A percentile compares a stretch with the other conserved stretches of the same genome.
These are phyloP conservation scores for Tetrahymena malaccensis DNA, from an alignment of 73 alveolate species.

Conservation along the genomic window DNA sequence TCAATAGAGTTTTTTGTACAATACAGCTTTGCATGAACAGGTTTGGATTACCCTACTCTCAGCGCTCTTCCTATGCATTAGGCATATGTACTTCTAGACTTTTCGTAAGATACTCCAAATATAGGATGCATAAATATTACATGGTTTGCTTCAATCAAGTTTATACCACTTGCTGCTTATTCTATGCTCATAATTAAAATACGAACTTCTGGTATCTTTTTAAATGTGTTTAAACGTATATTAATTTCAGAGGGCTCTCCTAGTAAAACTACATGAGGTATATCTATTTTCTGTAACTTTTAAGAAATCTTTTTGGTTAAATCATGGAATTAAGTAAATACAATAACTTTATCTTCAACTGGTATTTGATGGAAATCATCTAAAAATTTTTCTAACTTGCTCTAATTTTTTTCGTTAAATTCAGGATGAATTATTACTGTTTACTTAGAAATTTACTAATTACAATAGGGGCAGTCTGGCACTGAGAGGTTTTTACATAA, in stretches of 20 bases:
- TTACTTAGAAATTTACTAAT: not conserved
- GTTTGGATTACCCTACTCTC: not conserved
- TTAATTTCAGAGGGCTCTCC: not conserved
- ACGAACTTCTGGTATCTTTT: not conserved
- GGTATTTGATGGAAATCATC: not conserved
- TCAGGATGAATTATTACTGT: not conserved
- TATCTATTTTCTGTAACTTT: not conserved
- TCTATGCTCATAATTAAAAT: not conserved
- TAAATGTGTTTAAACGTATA: not conserved
- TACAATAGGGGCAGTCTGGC: not conserved
- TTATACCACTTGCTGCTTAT: not conserved
- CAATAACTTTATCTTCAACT: not conserved
- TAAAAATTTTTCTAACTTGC: not conserved
- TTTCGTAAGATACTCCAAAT: not conserved
- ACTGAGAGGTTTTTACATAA: not conserved
- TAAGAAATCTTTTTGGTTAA: not conserved
- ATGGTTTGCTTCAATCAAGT: not conserved
- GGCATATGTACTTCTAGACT: not conserved
- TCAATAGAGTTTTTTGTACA: not conserved
- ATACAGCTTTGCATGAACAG: not conserved
- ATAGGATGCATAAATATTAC: not conserved
- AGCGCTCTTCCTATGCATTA: not conserved
- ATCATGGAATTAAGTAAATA: not conserved
- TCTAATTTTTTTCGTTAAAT: not conserved
- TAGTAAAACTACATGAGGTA: not conserved